These are phyloP conservation scores for Penicillium manginii DNA, from an alignment of 495 filamentous ascomycete genomes.

Conservation along the genomic window DNA sequence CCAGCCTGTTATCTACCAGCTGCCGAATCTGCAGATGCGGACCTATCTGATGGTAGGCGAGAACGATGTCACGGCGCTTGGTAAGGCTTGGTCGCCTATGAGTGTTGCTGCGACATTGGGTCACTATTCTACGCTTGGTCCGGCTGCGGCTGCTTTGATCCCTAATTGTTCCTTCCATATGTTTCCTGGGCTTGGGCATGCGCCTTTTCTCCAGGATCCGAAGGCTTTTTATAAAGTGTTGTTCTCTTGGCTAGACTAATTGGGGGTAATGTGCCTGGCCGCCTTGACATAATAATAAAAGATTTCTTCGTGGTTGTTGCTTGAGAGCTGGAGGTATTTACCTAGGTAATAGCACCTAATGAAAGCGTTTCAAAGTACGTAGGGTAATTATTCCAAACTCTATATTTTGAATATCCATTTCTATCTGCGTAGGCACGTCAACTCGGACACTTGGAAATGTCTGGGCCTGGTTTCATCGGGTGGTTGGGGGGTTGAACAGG, in stretches of 20 bases:
- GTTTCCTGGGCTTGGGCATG: conserved; percentile 23
- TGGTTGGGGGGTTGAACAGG: background rate
- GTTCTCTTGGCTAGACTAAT: conserved; percentile 6
- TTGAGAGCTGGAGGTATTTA: no score
- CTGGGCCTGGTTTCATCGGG: background rate
- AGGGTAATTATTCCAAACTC: background rate
- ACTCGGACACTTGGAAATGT: background rate
- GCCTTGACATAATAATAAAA: no score
- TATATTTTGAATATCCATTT: background rate
- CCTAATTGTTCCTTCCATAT: conserved; percentile 20
- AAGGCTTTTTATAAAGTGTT: conserved; percentile 16
- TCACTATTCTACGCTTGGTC: conserved; percentile 14
- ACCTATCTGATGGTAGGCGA: conserved; percentile 17
- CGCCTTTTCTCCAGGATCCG: conserved; percentile 22
- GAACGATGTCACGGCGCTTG: conserved; percentile 13
- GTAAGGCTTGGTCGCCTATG: conserved; percentile 14
- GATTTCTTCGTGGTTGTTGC: no score
- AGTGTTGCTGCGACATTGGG: conserved; percentile 13
- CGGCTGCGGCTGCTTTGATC: conserved; percentile 20
- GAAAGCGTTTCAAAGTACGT: no score
- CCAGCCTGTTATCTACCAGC: background rate
- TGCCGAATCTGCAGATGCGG: conserved; percentile 3
- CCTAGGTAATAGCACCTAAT: no score
- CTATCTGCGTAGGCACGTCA: background rate
- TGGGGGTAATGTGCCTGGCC: background rate